phyloP scores from a whole-genome alignment of 164 flowering plant genomes.

The Stephania cephalantha region DNA sequence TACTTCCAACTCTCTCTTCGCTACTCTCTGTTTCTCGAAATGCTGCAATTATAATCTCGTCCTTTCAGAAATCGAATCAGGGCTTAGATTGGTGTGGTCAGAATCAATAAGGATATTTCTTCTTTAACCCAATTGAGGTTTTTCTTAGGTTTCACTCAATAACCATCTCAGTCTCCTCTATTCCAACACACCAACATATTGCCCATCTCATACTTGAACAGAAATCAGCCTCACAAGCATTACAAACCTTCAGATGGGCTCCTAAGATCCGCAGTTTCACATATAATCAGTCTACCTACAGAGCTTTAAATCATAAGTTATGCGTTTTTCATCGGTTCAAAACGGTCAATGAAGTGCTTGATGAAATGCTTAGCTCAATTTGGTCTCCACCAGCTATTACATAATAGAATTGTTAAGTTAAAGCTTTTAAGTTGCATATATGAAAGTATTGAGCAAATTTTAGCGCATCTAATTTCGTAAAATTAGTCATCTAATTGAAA shows the following conservation, averaged over 20 bases:
- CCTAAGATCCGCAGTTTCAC: constrained; percentile 50
- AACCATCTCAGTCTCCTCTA: constrained; percentile 24
- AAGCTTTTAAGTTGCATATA: too few species aligned
- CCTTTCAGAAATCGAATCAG: too few species aligned
- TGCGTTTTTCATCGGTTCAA: constrained; percentile 61
- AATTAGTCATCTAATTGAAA: too few species aligned
- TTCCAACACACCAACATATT: constrained; percentile 57
- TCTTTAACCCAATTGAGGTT: not conserved
- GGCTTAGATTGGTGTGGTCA: too few species aligned
- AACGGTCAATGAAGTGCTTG: constrained; percentile 49
- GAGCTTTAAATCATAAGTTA: constrained; percentile 66
- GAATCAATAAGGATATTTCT: too few species aligned
- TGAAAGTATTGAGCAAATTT: too few species aligned
- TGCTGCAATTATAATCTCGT: too few species aligned
- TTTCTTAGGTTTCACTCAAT: constrained; percentile 7
- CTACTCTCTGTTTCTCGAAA: too few species aligned
- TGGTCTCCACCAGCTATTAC: constrained; percentile 59
- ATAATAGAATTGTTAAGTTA: too few species aligned
- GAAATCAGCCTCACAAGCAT: constrained; percentile 50
- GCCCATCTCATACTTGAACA: constrained; percentile 61
- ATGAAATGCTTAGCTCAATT: constrained; percentile 67
- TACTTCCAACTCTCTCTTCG: too few species aligned
- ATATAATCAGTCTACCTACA: constrained; percentile 66
- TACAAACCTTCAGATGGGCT: constrained; percentile 84
- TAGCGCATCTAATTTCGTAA: too few species aligned